phyloP scores from a whole-genome alignment of 1,284 basidiomycete species.

The Agaricales sp. region DNA sequence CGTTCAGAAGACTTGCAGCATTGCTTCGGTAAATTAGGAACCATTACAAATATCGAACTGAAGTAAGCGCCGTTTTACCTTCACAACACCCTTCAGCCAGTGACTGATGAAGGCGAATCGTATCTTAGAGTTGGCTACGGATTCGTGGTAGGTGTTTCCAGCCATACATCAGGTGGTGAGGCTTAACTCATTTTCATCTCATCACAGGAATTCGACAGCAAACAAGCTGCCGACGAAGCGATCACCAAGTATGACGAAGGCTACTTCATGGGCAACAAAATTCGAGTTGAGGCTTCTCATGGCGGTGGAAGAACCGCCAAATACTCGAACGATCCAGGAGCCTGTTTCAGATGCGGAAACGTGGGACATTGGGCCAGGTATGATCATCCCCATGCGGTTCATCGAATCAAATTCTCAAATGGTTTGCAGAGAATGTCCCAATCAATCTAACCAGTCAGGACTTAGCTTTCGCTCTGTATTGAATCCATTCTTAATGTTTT shows the following conservation, averaged over 20 bases:
- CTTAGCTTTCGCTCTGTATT: background rate
- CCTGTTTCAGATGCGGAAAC: slow-evolving; percentile 77
- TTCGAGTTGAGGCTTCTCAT: slow-evolving; percentile 74
- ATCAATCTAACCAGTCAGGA: slow-evolving; percentile 33
- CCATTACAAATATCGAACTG: slow-evolving; percentile 64
- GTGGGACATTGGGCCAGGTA: slow-evolving; percentile 82
- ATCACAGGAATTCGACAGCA: slow-evolving; percentile 66
- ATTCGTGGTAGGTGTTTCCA: slow-evolving; percentile 55
- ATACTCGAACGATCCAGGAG: slow-evolving; percentile 66
- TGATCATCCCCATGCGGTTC: slow-evolving; percentile 14
- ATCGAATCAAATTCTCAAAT: slow-evolving; percentile 9
- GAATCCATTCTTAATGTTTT: background rate
- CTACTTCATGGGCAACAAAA: slow-evolving; percentile 82
- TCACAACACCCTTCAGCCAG: slow-evolving; percentile 6
- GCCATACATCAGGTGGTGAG: background rate
- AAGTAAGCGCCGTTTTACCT: slow-evolving; percentile 43
- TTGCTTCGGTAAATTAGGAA: slow-evolving; percentile 79
- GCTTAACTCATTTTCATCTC: slow-evolving; percentile 5
- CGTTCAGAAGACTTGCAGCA: slow-evolving; percentile 72
- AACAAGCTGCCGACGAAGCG: slow-evolving; percentile 73
- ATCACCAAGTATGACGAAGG: slow-evolving; percentile 81
- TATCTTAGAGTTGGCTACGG: slow-evolving; percentile 64
- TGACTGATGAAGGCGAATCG: slow-evolving; percentile 10
- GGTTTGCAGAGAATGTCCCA: slow-evolving; percentile 61
- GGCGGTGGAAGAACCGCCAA: slow-evolving; percentile 74